Evolutionary conservation across 768 basidiomycete species (phyloP), one percentile per base, ranked within the genome.

Genomic region (Psilocybe cyanescens): DNA sequence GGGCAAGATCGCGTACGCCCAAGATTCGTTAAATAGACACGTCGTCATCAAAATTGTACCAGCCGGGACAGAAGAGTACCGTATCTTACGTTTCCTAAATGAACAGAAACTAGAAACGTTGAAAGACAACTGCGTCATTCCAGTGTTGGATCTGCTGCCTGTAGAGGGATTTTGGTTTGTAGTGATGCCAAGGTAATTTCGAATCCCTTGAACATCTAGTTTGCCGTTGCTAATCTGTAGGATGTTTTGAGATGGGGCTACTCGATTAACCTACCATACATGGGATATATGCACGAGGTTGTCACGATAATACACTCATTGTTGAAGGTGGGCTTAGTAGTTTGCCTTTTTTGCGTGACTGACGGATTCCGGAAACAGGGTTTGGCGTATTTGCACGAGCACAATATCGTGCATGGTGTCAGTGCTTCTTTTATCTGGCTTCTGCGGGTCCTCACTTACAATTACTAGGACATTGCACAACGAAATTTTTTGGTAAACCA

Each of bases 131-230:
- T 45, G 63, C 33, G 31, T 68, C 2, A 51, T 74, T 9, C 72
- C 73, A 0, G 53, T 72, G 2, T 48, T 75, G 0, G 72, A 74
- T 2, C 19, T 75, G 2, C 53, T 76, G 2, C 55, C 63, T 0
- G 45, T 59, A 7, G 65, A 65, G 14, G 71, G 65, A 14, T 63
- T 63, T 30, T 71, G 63, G 50, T 70, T 74, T 55, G 66, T 58
- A 8, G 67, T 76, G 9, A 75, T 72, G 72, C 75, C 75, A 4
- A 68, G 65, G 61, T 72, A 68, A 54, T 29, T 19, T 35, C 11
- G 8, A 52, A 16, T 45, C 9, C 47, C 37, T 39, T n/a, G 31
- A 17, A 19, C 37, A 53, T n/a, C 19, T 9, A 30, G 14, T 11
- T 9, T 17, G 8, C 7, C 28, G 9, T 33, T 37, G 46, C 16